Base-by-base conservation (phyloP, 1,284 basidiomycete genomes). In the Ustilago tritici region DNA sequence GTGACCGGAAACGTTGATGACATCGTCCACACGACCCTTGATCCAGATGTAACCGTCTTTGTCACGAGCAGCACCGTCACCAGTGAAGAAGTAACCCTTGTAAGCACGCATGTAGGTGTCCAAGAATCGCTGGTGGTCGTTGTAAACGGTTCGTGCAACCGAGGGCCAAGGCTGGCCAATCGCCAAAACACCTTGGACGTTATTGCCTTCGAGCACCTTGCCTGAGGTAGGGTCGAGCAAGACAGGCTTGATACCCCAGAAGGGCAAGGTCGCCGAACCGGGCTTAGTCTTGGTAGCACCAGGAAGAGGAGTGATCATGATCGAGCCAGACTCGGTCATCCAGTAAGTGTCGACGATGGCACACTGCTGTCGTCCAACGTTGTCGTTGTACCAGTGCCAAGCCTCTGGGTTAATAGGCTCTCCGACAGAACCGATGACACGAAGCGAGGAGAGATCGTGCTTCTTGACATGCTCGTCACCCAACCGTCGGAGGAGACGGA, bases 371-470 rank as follows among this genome's bases (percentile, higher is more conserved):
- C 91, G 90, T 35, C 96, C 97, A 65, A 98, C 95, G 85, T 94
- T 91, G 84, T 98, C 94, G 87, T 94, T 93, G 89, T 96, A 98
- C 96, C 96, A 98, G 85, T 95, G 91, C 96, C 97, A 98, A 4
- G 96, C 97, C 87, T 98, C 96, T 34, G 96, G 95, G 88, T 98
- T 98, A 89, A 99, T 98, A 7, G 97, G 97, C 88, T 99, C 96
- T 61, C 96, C 97, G 62, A 99, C 96, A 67, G 90, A 92, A 36
- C 96, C 96, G 46, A 99, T 89, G 23, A 97, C 93, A 70, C 96
- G 92, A 70, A 99, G 88, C 38, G 91, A 91, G 80, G 89, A 91
- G 40, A 98, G 90, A 87, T 98, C 94, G 88, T 95, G 90, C 43
- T 90, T 89, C 85, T 93, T 90, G 76, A 96, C 93, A 86, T 95